A percentile compares a stretch with the other conserved stretches of the same genome.
Evolutionary conservation across 805 yeast genomes (phyloP).

Genomic region (Candida cerambycidarum): DNA sequence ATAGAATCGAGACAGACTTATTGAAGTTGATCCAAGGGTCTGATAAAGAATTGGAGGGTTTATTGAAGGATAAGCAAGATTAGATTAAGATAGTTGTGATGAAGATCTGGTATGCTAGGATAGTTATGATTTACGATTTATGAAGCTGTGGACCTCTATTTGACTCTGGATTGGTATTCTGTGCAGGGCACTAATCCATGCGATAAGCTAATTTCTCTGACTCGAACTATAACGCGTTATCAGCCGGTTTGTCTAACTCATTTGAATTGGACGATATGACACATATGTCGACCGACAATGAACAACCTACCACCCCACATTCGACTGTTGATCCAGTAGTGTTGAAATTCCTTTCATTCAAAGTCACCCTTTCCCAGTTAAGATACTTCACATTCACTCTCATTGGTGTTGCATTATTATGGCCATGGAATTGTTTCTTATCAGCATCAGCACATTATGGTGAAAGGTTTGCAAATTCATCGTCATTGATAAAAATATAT

Average conservation of each 20-base stretch:
- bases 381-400: slow-evolving; percentile 59
- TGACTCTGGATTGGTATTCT: too few relatives aligned
- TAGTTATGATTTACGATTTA: too few relatives aligned
- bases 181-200: too few relatives aligned
- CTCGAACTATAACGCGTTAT: too few relatives aligned
- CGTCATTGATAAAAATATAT: slow-evolving; percentile 55
- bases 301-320: not conserved
- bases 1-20: slow-evolving; percentile 24
- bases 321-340: slow-evolving; percentile 20
- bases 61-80: slow-evolving; percentile 1
- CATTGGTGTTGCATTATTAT: slow-evolving; percentile 76
- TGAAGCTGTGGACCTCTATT: too few relatives aligned
- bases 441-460: slow-evolving; percentile 83
- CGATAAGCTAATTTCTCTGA: too few relatives aligned
- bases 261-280: slow-evolving; percentile 18
- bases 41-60: slow-evolving; percentile 10
- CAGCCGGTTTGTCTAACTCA: slow-evolving; percentile 10
- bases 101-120: too few relatives aligned
- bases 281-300: slow-evolving; percentile 7
- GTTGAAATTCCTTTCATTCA: slow-evolving; percentile 11
- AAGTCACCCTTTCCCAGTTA: slow-evolving; percentile 28
- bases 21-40: slow-evolving; percentile 12
- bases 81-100: not conserved
- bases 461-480: slow-evolving; percentile 53
- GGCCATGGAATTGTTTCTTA: slow-evolving; percentile 97